phyloP scores from a whole-genome alignment of 78 protist genomes.

The Pigoraptor vietnamica region DNA sequence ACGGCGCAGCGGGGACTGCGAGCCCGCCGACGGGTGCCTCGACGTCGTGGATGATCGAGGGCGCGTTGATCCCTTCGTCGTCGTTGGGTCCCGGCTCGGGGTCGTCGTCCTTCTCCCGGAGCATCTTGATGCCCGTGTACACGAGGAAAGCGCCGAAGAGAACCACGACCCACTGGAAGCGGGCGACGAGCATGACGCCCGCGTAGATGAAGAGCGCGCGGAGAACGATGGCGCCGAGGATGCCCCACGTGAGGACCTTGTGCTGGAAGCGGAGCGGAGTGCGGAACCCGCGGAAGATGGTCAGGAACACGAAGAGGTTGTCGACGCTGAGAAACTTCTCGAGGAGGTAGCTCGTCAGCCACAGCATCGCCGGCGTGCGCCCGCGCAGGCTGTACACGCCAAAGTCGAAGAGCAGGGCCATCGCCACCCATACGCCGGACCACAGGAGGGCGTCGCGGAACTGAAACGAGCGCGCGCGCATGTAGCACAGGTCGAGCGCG shows the following conservation, averaged over 20 bases:
- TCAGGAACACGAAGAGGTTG: conserved; percentile 18
- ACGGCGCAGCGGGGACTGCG: background rate
- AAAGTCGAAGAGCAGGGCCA: background rate
- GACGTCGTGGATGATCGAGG: no score
- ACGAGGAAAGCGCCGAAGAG: background rate
- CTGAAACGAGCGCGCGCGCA: background rate
- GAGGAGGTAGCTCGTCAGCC: conserved; percentile 16
- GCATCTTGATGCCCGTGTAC: background rate
- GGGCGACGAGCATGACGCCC: background rate
- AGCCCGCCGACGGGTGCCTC: no score
- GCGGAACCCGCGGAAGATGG: conserved; percentile 3
- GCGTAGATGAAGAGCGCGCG: background rate
- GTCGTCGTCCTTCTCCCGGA: background rate
- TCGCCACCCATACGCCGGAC: background rate
- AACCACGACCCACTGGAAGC: background rate
- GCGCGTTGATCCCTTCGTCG: background rate
- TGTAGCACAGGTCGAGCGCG: no score
- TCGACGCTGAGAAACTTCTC: conserved; percentile 9
- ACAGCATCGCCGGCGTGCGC: background rate
- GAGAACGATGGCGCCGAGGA: conserved; percentile 10
- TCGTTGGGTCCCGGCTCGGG: no score
- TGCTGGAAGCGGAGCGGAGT: background rate
- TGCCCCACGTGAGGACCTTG: conserved; percentile 20
- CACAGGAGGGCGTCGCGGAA: background rate
- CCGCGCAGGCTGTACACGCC: background rate